These are phyloP conservation scores for Clavispora phyllophila DNA, from an alignment of 805 yeast species.

Conservation along the genomic window DNA sequence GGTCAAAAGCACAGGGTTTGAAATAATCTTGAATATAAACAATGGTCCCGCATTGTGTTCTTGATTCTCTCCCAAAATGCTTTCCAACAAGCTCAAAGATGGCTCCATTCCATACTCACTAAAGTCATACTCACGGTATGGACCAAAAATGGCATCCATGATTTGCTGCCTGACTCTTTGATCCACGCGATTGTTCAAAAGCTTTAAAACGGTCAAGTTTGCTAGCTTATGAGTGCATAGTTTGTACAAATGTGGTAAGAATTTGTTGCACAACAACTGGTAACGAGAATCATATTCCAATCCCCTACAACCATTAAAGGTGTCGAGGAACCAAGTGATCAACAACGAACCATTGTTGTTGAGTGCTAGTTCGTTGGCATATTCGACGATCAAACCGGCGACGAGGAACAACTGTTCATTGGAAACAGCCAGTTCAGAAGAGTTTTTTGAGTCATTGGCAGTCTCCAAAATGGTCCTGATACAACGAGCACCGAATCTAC, in stretches of 20 bases:
- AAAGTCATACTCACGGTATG: conserved; percentile 23
- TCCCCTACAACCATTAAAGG: conserved; percentile 32
- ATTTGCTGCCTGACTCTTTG: conserved; percentile 55
- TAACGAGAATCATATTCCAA: conserved; percentile 49
- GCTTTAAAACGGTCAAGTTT: conserved; percentile 72
- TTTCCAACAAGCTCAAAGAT: conserved; percentile 47
- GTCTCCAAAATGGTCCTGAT: conserved; percentile 90
- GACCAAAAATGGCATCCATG: conserved; percentile 63
- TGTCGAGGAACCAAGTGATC: conserved; percentile 92
- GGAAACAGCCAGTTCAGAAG: conserved; percentile 21
- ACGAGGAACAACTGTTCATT: conserved; percentile 66
- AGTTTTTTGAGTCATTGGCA: conserved; percentile 40
- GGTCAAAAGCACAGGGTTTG: conserved; percentile 56
- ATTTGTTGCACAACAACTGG: conserved; percentile 54
- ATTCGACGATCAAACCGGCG: conserved; percentile 70
- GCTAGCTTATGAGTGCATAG: conserved; percentile 82
- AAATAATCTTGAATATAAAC: conserved; percentile 72
- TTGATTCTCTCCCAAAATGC: conserved; percentile 58
- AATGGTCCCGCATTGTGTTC: conserved; percentile 49
- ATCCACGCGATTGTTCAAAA: conserved; percentile 66
- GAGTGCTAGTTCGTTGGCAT: conserved; percentile 72
- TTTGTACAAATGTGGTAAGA: conserved; percentile 56
- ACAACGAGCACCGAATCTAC: conserved; percentile 93
- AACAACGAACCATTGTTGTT: conserved; percentile 86
- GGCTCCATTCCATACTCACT: conserved; percentile 19